These are phyloP conservation scores for Arthrocladium fulminans DNA, from an alignment of 2,329 filamentous ascomycete genomes.

Conservation along the genomic window DNA sequence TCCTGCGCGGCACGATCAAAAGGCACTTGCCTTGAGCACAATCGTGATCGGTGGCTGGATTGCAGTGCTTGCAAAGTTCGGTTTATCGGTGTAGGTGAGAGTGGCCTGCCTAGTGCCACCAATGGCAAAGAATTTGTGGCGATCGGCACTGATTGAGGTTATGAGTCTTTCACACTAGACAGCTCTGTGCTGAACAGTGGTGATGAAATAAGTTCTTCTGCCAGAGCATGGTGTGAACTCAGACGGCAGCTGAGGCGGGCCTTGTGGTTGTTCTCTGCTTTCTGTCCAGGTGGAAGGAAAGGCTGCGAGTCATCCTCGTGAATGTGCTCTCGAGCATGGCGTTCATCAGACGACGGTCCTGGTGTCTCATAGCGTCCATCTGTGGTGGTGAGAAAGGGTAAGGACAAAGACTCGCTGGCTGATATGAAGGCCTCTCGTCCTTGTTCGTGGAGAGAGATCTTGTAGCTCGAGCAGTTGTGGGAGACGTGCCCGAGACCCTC, in stretches of 20 bases:
- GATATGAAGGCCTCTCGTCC: constrained; percentile 17
- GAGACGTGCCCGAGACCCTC: constrained; percentile 20
- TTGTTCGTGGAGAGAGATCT: constrained; percentile 15
- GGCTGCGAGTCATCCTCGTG: neutral
- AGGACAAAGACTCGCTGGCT: constrained; percentile 14
- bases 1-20: constrained; percentile 13
- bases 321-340: neutral
- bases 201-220: constrained; percentile 20
- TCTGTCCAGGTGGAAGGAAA: neutral
- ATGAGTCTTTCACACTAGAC: constrained; percentile 9
- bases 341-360: neutral
- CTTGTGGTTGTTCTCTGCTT: constrained; percentile 7
- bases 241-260: constrained; percentile 16
- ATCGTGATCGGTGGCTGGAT: constrained; percentile 16
- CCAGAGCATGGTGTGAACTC: constrained; percentile 14
- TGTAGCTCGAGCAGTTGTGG: constrained; percentile 20
- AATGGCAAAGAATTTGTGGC: neutral
- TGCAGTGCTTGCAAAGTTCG: constrained; percentile 18
- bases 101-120: neutral
- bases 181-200: constrained; percentile 19
- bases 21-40: constrained; percentile 15
- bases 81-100: neutral
- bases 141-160: neutral
- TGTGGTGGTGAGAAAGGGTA: constrained; percentile 11
- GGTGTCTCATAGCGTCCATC: constrained; percentile 11